phyloP scores from a whole-genome alignment of 176 grass and related monocot genomes.

The Coix lacrymajobi region DNA sequence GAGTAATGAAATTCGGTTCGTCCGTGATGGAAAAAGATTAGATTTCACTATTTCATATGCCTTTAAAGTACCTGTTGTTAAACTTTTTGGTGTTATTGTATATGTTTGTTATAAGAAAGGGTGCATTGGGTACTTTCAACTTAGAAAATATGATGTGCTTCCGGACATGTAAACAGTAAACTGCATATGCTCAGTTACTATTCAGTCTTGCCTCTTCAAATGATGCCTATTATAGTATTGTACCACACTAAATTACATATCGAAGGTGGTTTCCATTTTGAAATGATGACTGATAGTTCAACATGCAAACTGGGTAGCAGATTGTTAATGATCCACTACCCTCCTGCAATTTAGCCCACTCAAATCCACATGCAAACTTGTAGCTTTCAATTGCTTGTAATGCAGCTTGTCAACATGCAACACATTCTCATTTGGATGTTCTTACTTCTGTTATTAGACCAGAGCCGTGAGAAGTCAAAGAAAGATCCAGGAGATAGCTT shows the following conservation, averaged over 20 bases:
- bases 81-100: not conserved
- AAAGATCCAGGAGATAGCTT: slow-evolving; percentile 63
- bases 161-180: not conserved
- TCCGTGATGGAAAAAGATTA: too few species aligned
- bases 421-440: not conserved
- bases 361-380: not conserved
- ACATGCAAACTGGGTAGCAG: not conserved
- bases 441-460: slow-evolving; percentile 39
- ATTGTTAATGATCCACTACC: not conserved
- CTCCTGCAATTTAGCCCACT: not conserved
- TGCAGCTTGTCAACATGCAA: not conserved
- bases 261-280: not conserved
- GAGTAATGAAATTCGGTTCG: too few species aligned
- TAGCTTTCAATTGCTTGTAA: not conserved
- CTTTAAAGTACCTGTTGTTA: not conserved
- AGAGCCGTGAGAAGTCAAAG: slow-evolving; percentile 44
- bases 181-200: not conserved
- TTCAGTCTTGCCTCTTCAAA: not conserved
- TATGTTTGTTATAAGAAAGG: slow-evolving; percentile 4
- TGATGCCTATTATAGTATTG: not conserved
- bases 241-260: not conserved
- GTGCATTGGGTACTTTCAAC: not conserved
- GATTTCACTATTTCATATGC: slow-evolving; percentile 6
- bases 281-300: not conserved
- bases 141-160: not conserved